Evolutionary conservation across 345 rosid genomes (phyloP).

Genomic region (Moricandia arvensis): DNA sequence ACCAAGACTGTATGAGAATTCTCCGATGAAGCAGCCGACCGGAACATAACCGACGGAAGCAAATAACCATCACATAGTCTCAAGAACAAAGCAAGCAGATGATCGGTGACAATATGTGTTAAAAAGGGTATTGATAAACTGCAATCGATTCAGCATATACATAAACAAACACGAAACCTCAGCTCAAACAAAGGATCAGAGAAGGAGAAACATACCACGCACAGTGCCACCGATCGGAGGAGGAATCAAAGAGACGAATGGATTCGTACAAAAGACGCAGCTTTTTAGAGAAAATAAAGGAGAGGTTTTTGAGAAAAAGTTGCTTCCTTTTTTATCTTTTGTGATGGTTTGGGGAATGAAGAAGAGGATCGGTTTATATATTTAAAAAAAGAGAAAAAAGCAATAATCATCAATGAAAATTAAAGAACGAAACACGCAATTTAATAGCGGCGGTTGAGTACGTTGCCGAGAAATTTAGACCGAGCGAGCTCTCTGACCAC

Average conservation of each 20-base stretch:
- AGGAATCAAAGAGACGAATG: conserved; percentile 29
- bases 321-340: no score
- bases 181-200: conserved; percentile 26
- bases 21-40: neutral
- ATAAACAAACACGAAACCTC: neutral
- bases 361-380: neutral
- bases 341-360: no score
- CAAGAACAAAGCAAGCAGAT: neutral
- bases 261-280: conserved; percentile 17
- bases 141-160: conserved; percentile 9
- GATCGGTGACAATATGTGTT: conserved; percentile 6
- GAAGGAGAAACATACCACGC: conserved; percentile 27
- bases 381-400: neutral
- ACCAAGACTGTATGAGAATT: conserved; percentile 10
- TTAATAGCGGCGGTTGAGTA: conserved; percentile 20
- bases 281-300: neutral
- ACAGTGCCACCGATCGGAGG: conserved; percentile 10
- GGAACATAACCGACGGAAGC: neutral
- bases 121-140: neutral
- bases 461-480: neutral
- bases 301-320: neutral
- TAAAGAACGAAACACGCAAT: neutral
- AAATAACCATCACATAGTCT: conserved; percentile 8
- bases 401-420: neutral
- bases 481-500: neutral